These are phyloP conservation scores for Ceratocystis eucalypticola DNA, from an alignment of 2,329 filamentous ascomycete genomes.

Conservation along the genomic window DNA sequence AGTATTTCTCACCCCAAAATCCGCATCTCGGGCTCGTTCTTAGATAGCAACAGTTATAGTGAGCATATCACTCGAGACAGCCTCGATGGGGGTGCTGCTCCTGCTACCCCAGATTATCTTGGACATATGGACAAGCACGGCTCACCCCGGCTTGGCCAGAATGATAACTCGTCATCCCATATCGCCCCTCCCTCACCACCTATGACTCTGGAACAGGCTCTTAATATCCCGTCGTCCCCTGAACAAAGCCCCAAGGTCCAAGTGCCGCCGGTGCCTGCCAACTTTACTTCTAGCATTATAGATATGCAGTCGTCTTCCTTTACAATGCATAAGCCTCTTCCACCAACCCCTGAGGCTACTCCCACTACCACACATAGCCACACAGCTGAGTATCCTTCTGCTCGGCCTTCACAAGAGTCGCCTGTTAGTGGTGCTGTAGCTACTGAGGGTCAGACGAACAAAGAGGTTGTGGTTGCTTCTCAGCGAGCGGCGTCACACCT, in stretches of 20 bases:
- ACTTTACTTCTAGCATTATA: not conserved
- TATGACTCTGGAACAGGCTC: slow-evolving; percentile 36
- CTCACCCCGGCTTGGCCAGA: not conserved
- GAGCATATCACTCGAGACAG: slow-evolving; percentile 41
- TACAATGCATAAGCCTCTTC: slow-evolving; percentile 33
- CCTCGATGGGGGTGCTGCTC: slow-evolving; percentile 41
- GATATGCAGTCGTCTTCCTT: slow-evolving; percentile 23
- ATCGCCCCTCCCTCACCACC: slow-evolving; percentile 31
- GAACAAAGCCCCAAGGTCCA: slow-evolving; percentile 24
- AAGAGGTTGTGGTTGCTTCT: slow-evolving; percentile 28
- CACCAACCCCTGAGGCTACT: slow-evolving; percentile 38
- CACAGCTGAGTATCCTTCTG: slow-evolving; percentile 11
- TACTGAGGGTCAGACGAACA: slow-evolving; percentile 17
- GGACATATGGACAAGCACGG: slow-evolving; percentile 1
- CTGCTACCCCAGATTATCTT: slow-evolving; percentile 18
- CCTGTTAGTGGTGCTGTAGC: not conserved
- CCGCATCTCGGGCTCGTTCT: slow-evolving; percentile 29
- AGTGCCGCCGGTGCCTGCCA: slow-evolving; percentile 27
- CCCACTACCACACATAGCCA: slow-evolving; percentile 31
- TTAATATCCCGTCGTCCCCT: slow-evolving; percentile 27
- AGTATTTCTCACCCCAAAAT: slow-evolving; percentile 22
- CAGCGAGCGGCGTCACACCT: slow-evolving; percentile 42
- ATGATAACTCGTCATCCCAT: slow-evolving; percentile 17
- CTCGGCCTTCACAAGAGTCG: not conserved
- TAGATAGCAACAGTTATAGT: slow-evolving; percentile 37